Base-by-base conservation (phyloP, 257 asterid species). In the Eucommia ulmoides region DNA sequence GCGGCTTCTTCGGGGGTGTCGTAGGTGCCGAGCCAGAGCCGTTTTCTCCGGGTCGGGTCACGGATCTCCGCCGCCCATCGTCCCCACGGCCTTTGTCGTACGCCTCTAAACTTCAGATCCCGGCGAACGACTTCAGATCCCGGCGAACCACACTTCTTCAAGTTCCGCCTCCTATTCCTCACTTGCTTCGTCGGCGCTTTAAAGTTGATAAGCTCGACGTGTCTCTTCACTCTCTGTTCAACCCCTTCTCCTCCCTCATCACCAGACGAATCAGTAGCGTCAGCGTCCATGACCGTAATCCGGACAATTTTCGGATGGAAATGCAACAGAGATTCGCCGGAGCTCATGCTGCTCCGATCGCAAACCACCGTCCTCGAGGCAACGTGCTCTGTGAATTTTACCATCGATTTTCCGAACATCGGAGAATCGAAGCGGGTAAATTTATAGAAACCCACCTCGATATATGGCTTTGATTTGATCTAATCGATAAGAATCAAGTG, bases 1-100 rank as follows among this genome's bases (percentile, higher is more conserved):
- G 96, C 96, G 1, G 94, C 96, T 59, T 86, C 96, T n/a, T 86
- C 96, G 1, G 96, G 87, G 2, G 94, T 77, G n/a, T 83, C 86
- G 56, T 62, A 86, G 0, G 96, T 80, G 0, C 96, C 96, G 0
- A 86, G 76, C 96, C 96, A 86, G 45, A 86, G 64, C 68, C 96
- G 82, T 55, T 86, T 86, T 0, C 86, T 64, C 25, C 58, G 74
- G 8, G 50, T 58, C 65, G 87, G 87, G 60, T 86, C 96, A 0
- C 94, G 88, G 58, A 86, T 86, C 82, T 86, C 94, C 15, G 94
- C 94, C 0, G 94, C 96, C 89, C 92, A 86, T 3, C 84, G 61
- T 46, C 96, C 96, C 96, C 96, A 86, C 1, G 94, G 94, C 46
- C 96, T 60, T 54, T 66, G 92, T 2, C 96, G 78, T 14, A 86